Base-by-base conservation (phyloP, 805 yeast genomes). In the Candida patagonica region DNA sequence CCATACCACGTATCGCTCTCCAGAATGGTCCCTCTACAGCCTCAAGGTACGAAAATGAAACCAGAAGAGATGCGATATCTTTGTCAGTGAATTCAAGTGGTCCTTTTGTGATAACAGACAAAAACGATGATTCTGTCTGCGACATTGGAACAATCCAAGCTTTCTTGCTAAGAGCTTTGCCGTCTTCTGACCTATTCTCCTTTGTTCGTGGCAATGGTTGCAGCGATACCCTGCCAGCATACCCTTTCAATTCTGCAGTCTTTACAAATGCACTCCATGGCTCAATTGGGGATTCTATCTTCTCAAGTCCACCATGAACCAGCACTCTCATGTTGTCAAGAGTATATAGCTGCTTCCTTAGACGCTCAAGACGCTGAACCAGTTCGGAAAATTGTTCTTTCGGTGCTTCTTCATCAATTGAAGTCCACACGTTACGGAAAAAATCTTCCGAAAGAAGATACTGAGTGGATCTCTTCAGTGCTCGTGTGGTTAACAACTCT, bases 11-110 rank as follows among this genome's bases (percentile, higher is more conserved):
- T 25, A 92, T 83, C 41, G 94, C 95, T 52, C 85, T 74, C 96
- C 97, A 89, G 47, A 89, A 80, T 26, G 97, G 98, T 2, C 98
- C 98, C 59, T 92, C 98, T 15, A 85, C 86, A 26, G 86, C 81
- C 48, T 80, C 82, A 41, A 92, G 65, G 51, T 78, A 81, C 41
- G 82, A 87, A 5, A 80, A 70, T 5, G 87, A 84, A 21, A 88
- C 68, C 0, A 80, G 71, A 30, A 89, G 67, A 20, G 78, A 80
- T 38, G 81, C 77, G 23, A 78, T 66, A 50, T 88, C 95, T 16
- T 67, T 63, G 35, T 76, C 68, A 10, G 58, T 51, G 48, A 71
- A 77, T 41, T 65, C 67, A 1, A 69, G 63, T 1, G 89, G 85
- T 10, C 81, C 74, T 1, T 63, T 63, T 0, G 94, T 69, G 5